Evolutionary conservation across 139 green algal species (phyloP), one percentile per base, ranked within the genome.

Genomic region (Closterium sp.): DNA sequence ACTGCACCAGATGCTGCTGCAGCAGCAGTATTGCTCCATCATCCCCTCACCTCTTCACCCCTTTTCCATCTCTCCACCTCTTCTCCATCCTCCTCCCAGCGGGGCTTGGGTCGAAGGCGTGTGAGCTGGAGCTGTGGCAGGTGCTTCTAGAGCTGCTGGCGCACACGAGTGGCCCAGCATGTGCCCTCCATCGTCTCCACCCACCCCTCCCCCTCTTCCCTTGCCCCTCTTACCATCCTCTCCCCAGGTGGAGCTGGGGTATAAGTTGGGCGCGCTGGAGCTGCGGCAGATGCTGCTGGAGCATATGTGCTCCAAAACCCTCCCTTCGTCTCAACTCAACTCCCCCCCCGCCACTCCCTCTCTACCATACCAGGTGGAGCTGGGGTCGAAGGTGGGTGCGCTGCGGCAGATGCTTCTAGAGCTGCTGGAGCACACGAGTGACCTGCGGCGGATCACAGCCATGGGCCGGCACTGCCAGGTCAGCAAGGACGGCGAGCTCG

Each of bases 351-450:
- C 23, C 55, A 1, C 38, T 19, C 55, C 0, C 12, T 19, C 1
- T 1, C 1, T 19, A 2, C 55, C 55, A 3, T 76, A 0, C 3
- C 83, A 86, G 83, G 83, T 94, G 88, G 91, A 94, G 89, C 30
- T 94, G 88, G 91, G 89, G 8, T n/a, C 84, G 6, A 93, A 92
- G 84, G 91, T 90, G 23, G 91, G 88, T 1, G 38, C 89, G 19
- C 43, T 94, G 81, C n/a, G 91, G 64, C 92, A 94, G 91, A 94
- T 94, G 86, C 69, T 96, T 87, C 88, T 95, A 34, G 94, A 96
- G 35, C 85, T 95, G 23, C 87, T 96, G 35, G 94, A 96, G 89
- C 87, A 95, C 35, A 69, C 92, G n/a, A 92, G 91, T 30, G 93
- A 94, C 38, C 92, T 96, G 76, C 55, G 34, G 5, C 33, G 90